These are phyloP conservation scores for Aurantiochytrium sp. DNA, from an alignment of 108 stramenopile genomes.

Conservation along the genomic window DNA sequence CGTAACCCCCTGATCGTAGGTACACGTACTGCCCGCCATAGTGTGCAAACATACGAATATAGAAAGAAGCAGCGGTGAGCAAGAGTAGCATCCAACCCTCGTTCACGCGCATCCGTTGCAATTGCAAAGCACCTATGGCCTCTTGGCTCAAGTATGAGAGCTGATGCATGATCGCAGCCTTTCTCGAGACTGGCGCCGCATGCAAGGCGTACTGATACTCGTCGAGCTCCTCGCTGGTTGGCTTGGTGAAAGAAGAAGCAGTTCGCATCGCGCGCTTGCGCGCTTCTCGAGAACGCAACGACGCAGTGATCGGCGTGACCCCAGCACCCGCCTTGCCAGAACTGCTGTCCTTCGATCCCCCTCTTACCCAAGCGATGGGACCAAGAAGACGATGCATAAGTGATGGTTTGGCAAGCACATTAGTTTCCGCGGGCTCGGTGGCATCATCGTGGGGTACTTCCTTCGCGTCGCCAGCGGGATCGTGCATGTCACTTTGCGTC, in stretches of 20 bases:
- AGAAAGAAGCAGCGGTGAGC: background rate
- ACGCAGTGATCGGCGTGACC: background rate
- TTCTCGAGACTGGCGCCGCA: background rate
- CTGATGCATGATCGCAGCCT: background rate
- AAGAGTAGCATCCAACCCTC: background rate
- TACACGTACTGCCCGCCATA: background rate
- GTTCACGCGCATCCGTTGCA: background rate
- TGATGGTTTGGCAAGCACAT: too few species aligned
- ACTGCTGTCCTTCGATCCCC: too few species aligned
- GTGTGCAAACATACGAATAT: background rate
- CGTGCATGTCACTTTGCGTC: too few species aligned
- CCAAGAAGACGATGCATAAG: too few species aligned
- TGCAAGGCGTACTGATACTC: background rate
- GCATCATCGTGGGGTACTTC: too few species aligned
- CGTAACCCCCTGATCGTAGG: background rate
- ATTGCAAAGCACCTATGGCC: background rate
- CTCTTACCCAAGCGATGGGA: too few species aligned
- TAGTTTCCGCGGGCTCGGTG: too few species aligned
- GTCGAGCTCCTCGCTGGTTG: background rate
- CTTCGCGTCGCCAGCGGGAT: too few species aligned
- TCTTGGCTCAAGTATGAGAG: background rate
- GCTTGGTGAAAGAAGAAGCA: background rate
- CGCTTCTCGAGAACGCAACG: background rate
- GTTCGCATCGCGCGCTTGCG: background rate
- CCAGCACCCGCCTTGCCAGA: background rate